Evolutionary conservation across 1,284 basidiomycete genomes (phyloP).

Genomic region (Ceratobasidium sp.): DNA sequence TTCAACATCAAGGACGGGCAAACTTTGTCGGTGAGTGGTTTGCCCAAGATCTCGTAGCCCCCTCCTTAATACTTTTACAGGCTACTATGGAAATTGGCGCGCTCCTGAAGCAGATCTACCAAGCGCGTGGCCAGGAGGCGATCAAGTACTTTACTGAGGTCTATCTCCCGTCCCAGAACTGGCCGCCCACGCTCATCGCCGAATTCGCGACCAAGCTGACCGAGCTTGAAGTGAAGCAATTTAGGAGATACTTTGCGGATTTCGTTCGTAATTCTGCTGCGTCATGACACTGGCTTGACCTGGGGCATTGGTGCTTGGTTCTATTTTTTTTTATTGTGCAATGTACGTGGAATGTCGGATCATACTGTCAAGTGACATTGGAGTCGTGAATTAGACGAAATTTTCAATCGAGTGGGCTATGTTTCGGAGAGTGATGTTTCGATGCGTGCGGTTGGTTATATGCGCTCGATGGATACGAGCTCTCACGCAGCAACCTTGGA

Average conservation of each 20-base stretch:
- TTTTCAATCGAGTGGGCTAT: no score
- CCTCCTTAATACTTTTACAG: conserved; percentile 58
- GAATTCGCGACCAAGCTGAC: conserved; percentile 84
- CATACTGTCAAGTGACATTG: not conserved
- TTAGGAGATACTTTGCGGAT: conserved; percentile 91
- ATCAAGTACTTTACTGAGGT: conserved; percentile 82
- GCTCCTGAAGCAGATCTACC: conserved; percentile 82
- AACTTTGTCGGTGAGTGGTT: conserved; percentile 73
- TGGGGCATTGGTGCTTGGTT: not conserved
- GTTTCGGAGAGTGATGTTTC: no score
- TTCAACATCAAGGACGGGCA: conserved; percentile 94
- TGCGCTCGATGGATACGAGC: no score
- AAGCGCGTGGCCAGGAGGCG: conserved; percentile 84
- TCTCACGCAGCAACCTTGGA: no score
- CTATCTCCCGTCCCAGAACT: conserved; percentile 89
- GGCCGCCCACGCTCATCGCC: conserved; percentile 79
- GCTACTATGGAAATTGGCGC: conserved; percentile 88
- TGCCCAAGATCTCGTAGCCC: not conserved
- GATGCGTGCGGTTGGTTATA: no score
- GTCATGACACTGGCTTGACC: conserved; percentile 13
- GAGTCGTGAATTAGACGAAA: not conserved
- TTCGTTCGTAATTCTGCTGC: conserved; percentile 62
- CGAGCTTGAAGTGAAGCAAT: conserved; percentile 82
- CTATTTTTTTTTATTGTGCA: conserved; percentile 21
- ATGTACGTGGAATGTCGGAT: not conserved